Percentiles rank a stretch among this genome's conserved stretches.
These are phyloP conservation scores for Psilocybe cyanescens DNA, from an alignment of 768 basidiomycete species.

Conservation along the genomic window DNA sequence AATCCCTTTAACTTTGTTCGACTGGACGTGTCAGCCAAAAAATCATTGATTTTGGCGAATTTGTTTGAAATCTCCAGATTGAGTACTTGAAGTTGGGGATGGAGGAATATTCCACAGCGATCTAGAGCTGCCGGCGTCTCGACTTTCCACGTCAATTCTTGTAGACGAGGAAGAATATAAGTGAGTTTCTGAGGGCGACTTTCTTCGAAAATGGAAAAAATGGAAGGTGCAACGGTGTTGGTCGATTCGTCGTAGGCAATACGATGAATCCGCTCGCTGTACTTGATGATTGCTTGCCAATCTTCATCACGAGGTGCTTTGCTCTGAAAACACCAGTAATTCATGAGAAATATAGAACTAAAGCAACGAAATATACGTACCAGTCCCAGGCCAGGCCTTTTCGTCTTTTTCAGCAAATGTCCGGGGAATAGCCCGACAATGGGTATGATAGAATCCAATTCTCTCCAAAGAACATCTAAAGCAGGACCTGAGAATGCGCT, in stretches of 20 bases:
- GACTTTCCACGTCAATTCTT: constrained; percentile 72
- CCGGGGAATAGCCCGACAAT: constrained; percentile 74
- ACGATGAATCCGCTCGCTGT: constrained; percentile 69
- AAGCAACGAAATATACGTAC: constrained; percentile 43
- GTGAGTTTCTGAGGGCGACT: constrained; percentile 51
- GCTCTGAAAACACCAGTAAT: constrained; percentile 38
- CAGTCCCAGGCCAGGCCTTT: constrained; percentile 76
- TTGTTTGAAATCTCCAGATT: constrained; percentile 63
- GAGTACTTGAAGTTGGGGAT: constrained; percentile 61
- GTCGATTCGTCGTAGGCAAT: constrained; percentile 72
- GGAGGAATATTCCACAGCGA: constrained; percentile 66
- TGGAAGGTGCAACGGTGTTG: constrained; percentile 63
- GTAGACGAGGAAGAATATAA: constrained; percentile 72
- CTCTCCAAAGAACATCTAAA: constrained; percentile 75
- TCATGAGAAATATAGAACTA: constrained; percentile 2
- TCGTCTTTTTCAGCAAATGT: constrained; percentile 67
- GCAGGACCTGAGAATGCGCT: constrained; percentile 73
- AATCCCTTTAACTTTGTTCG: constrained; percentile 68
- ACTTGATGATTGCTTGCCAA: constrained; percentile 68
- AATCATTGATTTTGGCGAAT: constrained; percentile 60
- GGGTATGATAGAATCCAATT: constrained; percentile 75
- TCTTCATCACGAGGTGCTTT: constrained; percentile 67
- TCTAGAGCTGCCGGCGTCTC: constrained; percentile 70
- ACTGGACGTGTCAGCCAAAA: constrained; percentile 67
- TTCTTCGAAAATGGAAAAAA: constrained; percentile 71